Base-by-base conservation (phyloP, 208 protist species). In the Leishmania turanica region DNA sequence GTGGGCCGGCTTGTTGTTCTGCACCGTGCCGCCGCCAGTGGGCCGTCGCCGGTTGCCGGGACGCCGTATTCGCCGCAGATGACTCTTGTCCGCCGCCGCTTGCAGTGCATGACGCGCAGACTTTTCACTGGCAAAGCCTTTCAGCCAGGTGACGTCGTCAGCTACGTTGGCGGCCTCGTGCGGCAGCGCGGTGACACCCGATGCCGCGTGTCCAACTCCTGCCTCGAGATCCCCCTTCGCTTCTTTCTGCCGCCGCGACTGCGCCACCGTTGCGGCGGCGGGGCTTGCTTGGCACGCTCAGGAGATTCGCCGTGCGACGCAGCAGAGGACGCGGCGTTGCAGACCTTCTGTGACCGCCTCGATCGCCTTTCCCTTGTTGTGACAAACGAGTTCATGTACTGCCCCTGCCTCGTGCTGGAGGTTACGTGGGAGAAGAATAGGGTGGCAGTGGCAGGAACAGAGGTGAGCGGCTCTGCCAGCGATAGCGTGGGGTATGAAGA, bases 381-480 rank as follows among this genome's bases (percentile, higher is more conserved):
- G 56, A 96, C 92, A 42, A 97, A 96, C 80, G 95, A 97, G 70
- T 90, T 95, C 72, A 97, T 97, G 95, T 95, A 93, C 85, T 96
- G 93, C 73, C 95, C 95, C 9, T 95, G 91, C 78, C 54, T 89
- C 45, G 87, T 83, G 13, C 40, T 72, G 40, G 80, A 84, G 11
- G 77, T 86, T 24, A 64, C 42, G 15, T 73, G 68, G 27, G 82
- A 77, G 37, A 65, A 83, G 56, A 27, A 73, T 31, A 51, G 6
- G 68, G 66, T 58, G 27, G 27, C 19, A 15, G 6, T 53, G n/a
- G n/a, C n/a, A 19, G 3, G 1, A 31, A n/a, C n/a, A 42, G 31
- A 60, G 72, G 31, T 31, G 24, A 51, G 11, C 27, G 69, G 11
- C 45, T 73, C 45, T 53, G 17, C 69, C 69, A 53, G 37, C 53